Evolutionary conservation across 2,329 filamentous ascomycete species (phyloP).

Genomic region (Fusarium siculi): DNA sequence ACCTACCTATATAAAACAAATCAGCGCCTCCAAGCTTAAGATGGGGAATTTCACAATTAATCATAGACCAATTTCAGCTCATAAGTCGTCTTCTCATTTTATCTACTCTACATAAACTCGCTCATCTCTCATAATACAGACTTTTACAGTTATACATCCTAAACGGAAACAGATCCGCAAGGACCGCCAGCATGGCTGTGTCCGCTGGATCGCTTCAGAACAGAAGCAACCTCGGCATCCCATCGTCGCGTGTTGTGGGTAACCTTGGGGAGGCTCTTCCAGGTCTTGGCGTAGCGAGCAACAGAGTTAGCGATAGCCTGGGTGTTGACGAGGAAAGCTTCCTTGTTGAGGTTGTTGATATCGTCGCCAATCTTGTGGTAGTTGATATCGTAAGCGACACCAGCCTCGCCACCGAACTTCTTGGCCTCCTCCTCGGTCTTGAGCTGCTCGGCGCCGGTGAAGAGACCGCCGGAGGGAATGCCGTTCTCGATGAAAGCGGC

Average conservation of each 20-base stretch:
- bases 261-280: conserved; percentile 47
- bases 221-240: conserved; percentile 45
- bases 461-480: conserved; percentile 75
- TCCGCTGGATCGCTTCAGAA: conserved; percentile 41
- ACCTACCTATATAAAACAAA: background rate
- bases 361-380: conserved; percentile 59
- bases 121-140: conserved; percentile 27
- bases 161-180: conserved; percentile 38
- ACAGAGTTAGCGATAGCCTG: conserved; percentile 56
- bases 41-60: too few relatives aligned
- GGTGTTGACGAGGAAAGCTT: conserved; percentile 58
- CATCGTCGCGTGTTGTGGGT: conserved; percentile 45
- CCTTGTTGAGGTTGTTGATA: conserved; percentile 51
- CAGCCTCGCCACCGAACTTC: conserved; percentile 71
- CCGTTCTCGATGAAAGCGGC: conserved; percentile 73
- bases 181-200: conserved; percentile 44
- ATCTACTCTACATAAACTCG: conserved; percentile 19
- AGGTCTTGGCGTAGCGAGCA: conserved; percentile 55
- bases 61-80: background rate
- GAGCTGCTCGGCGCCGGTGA: conserved; percentile 73
- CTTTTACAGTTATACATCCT: background rate
- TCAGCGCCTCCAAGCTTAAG: background rate
- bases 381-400: conserved; percentile 58
- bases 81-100: conserved; percentile 27
- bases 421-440: conserved; percentile 69